These are phyloP conservation scores for Clavispora carvajalis DNA, from an alignment of 805 yeast species.

Conservation along the genomic window DNA sequence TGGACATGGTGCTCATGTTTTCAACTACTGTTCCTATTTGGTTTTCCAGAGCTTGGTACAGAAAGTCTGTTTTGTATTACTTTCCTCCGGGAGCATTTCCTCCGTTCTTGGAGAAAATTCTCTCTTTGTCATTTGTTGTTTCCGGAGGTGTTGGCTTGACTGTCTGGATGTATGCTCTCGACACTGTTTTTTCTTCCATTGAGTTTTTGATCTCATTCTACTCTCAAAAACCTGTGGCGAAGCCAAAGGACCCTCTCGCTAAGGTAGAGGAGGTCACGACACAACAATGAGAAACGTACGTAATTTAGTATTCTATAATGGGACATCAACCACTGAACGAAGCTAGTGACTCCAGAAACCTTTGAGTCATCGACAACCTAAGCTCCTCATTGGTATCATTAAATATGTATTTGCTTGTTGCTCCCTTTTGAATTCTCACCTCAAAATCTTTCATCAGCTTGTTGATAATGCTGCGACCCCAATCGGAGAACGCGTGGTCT, in stretches of 20 bases:
- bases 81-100: conserved; percentile 59
- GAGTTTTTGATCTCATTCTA: conserved; percentile 13
- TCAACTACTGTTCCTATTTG: conserved; percentile 44
- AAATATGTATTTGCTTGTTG: conserved; percentile 8
- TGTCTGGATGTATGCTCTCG: conserved; percentile 47
- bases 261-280: conserved; percentile 2
- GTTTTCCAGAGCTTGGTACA: conserved; percentile 45
- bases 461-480: not conserved
- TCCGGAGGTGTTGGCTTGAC: conserved; percentile 58
- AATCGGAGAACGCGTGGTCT: not conserved
- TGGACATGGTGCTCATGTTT: conserved; percentile 31
- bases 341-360: conserved; percentile 9
- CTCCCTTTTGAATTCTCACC: conserved; percentile 8
- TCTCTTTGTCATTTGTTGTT: conserved; percentile 63
- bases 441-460: conserved; percentile 2
- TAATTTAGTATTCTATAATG: not conserved
- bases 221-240: conserved; percentile 13
- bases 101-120: conserved; percentile 43
- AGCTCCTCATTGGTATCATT: conserved; percentile 8
- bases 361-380: conserved; percentile 5
- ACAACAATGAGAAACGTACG: not conserved
- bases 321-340: not conserved
- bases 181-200: conserved; percentile 21
- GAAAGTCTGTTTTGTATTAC: conserved; percentile 52
- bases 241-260: conserved; percentile 7